phyloP scores from a whole-genome alignment of 2,329 filamentous ascomycete species.

The Trichophyton benhamiae region DNA sequence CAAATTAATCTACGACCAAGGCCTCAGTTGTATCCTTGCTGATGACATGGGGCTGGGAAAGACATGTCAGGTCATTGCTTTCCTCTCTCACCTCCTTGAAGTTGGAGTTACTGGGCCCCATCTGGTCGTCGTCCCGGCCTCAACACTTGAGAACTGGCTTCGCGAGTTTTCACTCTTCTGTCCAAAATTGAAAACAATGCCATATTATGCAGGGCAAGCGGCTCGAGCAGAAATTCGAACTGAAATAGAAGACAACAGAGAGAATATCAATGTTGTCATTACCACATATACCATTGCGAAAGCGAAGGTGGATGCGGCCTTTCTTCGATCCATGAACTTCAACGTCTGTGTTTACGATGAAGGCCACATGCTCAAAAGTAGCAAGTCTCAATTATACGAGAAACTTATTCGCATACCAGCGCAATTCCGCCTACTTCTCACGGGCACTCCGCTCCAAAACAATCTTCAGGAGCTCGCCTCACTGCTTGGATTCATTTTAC shows the following conservation, averaged over 20 bases:
- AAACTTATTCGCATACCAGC: slow-evolving; percentile 66
- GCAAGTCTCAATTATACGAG: slow-evolving; percentile 66
- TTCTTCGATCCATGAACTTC: slow-evolving; percentile 50
- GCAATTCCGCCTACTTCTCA: slow-evolving; percentile 74
- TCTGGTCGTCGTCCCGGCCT: slow-evolving; percentile 80
- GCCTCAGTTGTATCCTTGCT: slow-evolving; percentile 78
- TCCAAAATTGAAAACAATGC: slow-evolving; percentile 57
- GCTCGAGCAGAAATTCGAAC: slow-evolving; percentile 58
- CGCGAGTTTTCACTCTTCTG: slow-evolving; percentile 82
- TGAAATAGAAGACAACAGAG: slow-evolving; percentile 50
- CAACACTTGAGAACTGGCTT: slow-evolving; percentile 92
- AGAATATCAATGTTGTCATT: slow-evolving; percentile 56
- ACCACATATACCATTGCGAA: slow-evolving; percentile 60
- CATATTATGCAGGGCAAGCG: slow-evolving; percentile 58
- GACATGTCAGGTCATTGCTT: slow-evolving; percentile 90
- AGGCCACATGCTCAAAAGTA: slow-evolving; percentile 86
- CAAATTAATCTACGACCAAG: slow-evolving; percentile 63
- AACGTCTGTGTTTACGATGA: slow-evolving; percentile 70
- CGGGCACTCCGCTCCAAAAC: slow-evolving; percentile 89
- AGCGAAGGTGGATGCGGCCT: slow-evolving; percentile 48
- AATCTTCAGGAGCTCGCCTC: slow-evolving; percentile 87
- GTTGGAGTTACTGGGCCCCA: slow-evolving; percentile 57
- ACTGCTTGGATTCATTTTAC: slow-evolving; percentile 87
- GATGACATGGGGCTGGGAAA: slow-evolving; percentile 96
- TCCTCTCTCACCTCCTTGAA: slow-evolving; percentile 72